Evolutionary conservation across 2,329 filamentous ascomycete genomes (phyloP).

Genomic region (Penicillium occitanis): DNA sequence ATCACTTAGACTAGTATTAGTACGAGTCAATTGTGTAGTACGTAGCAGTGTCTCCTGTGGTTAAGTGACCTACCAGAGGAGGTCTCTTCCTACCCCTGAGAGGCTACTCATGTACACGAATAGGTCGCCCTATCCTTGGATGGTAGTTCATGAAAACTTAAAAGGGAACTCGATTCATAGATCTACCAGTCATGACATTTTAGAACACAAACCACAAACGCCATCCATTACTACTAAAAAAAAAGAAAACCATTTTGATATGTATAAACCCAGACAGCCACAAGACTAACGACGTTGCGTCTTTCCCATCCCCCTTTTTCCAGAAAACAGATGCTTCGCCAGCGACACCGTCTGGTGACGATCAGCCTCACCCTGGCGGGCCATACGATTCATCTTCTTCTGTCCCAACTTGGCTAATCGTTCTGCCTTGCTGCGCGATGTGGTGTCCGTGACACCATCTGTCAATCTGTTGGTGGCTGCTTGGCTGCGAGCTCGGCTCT

Average conservation of each 20-base stretch:
- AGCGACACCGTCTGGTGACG: slow-evolving; percentile 78
- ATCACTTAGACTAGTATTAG: no score
- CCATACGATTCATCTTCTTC: slow-evolving; percentile 99
- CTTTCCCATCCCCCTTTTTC: slow-evolving; percentile 93
- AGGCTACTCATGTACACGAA: background rate
- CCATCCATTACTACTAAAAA: slow-evolving; percentile 3
- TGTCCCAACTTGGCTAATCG: slow-evolving; percentile 84
- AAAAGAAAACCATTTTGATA: slow-evolving; percentile 1
- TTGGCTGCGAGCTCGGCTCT: slow-evolving; percentile 65
- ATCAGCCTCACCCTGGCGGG: slow-evolving; percentile 94
- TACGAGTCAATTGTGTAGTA: background rate
- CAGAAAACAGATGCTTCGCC: slow-evolving; percentile 86
- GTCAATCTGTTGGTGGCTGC: slow-evolving; percentile 49
- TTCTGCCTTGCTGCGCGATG: slow-evolving; percentile 73
- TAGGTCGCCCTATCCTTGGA: background rate
- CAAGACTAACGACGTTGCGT: slow-evolving; percentile 52
- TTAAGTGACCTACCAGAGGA: no score
- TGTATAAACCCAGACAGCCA: background rate
- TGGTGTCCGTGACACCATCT: slow-evolving; percentile 63
- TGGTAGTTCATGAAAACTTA: background rate
- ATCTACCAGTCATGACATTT: slow-evolving; percentile 7
- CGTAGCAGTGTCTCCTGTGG: no score
- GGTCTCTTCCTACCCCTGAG: background rate
- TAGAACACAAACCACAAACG: background rate
- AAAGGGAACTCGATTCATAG: background rate